Percentiles rank a stretch among this genome's conserved stretches.
Evolutionary conservation across 2,329 filamentous ascomycete species (phyloP).

Genomic region (Boeremia lycopersici): DNA sequence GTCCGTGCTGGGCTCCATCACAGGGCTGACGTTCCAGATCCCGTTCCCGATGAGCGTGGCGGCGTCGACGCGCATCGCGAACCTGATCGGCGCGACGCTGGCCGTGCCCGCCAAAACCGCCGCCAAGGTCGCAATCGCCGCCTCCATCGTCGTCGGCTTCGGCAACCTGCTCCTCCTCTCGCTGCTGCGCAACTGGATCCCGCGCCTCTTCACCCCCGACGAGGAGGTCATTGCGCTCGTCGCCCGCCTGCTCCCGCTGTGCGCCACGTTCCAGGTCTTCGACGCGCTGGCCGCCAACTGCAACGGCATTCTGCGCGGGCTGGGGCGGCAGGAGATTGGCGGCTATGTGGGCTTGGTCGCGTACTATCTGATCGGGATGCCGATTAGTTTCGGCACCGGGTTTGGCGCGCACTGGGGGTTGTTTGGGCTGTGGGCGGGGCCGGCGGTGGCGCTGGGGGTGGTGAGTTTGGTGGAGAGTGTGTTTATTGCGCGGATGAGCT

Average conservation of each 20-base stretch:
- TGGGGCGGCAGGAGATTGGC: slow-evolving; percentile 87
- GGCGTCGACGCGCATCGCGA: slow-evolving; percentile 85
- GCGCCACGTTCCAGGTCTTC: slow-evolving; percentile 87
- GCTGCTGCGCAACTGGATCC: slow-evolving; percentile 73
- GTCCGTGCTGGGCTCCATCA: slow-evolving; percentile 79
- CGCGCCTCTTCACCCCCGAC: slow-evolving; percentile 74
- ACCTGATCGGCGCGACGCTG: slow-evolving; percentile 86
- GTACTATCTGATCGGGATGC: slow-evolving; percentile 86
- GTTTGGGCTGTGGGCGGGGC: slow-evolving; percentile 74
- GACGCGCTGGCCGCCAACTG: slow-evolving; percentile 80
- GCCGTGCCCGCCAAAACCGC: slow-evolving; percentile 80
- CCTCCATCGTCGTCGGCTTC: slow-evolving; percentile 72
- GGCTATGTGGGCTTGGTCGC: slow-evolving; percentile 85
- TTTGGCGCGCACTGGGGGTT: slow-evolving; percentile 81
- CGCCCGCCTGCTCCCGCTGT: slow-evolving; percentile 74
- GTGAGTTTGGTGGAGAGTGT: slow-evolving; percentile 62
- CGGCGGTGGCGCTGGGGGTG: slow-evolving; percentile 67
- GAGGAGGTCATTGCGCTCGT: slow-evolving; percentile 70
- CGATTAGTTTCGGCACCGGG: slow-evolving; percentile 77
- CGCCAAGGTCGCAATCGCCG: slow-evolving; percentile 75
- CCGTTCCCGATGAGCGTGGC: slow-evolving; percentile 92
- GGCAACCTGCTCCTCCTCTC: slow-evolving; percentile 77
- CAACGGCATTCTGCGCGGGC: slow-evolving; percentile 82
- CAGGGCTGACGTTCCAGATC: slow-evolving; percentile 83
- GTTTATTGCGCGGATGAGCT: slow-evolving; percentile 62